phyloP scores from a whole-genome alignment of 2,329 filamentous ascomycete species.

The Orbilia ellipsospora region DNA sequence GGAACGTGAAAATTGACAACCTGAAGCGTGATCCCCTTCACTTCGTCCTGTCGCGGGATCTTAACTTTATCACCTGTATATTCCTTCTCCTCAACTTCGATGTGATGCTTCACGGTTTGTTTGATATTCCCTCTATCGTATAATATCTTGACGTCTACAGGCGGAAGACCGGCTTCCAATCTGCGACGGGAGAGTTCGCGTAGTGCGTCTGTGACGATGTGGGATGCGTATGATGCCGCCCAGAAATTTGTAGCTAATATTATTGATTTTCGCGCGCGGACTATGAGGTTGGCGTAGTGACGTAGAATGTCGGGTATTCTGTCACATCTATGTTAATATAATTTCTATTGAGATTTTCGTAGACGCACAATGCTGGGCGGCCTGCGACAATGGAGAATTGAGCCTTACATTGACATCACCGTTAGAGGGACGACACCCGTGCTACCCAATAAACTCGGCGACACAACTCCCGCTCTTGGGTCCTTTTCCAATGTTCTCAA shows the following conservation, averaged over 20 bases:
- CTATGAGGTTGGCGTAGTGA: conserved; percentile 81
- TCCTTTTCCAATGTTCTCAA: conserved; percentile 69
- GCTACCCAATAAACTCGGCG: conserved; percentile 71
- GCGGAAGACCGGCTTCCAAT: conserved; percentile 67
- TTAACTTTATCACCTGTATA: conserved; percentile 71
- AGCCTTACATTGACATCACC: conserved; percentile 70
- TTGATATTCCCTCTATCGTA: conserved; percentile 77
- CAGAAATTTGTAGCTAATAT: conserved; percentile 81
- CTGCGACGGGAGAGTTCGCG: conserved; percentile 73
- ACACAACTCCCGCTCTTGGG: conserved; percentile 67
- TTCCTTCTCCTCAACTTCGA: conserved; percentile 69
- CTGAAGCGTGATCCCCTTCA: conserved; percentile 77
- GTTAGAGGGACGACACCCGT: conserved; percentile 75
- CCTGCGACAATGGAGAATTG: not conserved
- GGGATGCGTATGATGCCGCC: conserved; percentile 75
- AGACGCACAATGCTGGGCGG: too few species aligned
- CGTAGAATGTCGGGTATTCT: conserved; percentile 75
- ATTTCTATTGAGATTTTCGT: too few species aligned
- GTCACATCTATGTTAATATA: conserved; percentile 9
- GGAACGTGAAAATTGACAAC: conserved; percentile 79
- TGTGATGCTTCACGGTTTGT: conserved; percentile 75
- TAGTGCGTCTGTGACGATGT: conserved; percentile 75
- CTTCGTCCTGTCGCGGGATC: conserved; percentile 72
- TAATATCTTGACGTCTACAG: conserved; percentile 77
- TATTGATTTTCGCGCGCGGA: conserved; percentile 76